phyloP scores from a whole-genome alignment of 495 filamentous ascomycete species.

The Penicillium fimorum region DNA sequence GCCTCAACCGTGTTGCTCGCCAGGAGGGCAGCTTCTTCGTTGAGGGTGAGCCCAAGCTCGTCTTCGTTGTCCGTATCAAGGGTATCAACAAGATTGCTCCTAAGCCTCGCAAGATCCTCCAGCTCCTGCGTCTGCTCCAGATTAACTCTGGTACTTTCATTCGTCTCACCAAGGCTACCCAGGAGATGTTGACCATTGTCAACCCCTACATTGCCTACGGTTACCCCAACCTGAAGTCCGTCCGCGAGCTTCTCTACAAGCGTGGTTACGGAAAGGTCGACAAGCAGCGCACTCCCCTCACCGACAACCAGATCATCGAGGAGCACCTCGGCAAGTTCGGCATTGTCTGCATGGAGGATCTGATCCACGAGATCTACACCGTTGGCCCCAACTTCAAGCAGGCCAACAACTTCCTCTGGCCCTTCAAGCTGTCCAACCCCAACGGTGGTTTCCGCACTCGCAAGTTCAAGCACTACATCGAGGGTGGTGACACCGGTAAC shows the following conservation, averaged over 20 bases:
- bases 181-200: constrained; percentile 96
- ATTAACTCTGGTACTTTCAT: constrained; percentile 99
- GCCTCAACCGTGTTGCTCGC: constrained; percentile 82
- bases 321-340: constrained; percentile 93
- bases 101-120: constrained; percentile 99
- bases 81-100: constrained; percentile 99
- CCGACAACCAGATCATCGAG: constrained; percentile 98
- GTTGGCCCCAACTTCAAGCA: constrained; percentile 99
- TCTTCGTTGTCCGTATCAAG: constrained; percentile 99
- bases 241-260: constrained; percentile 99
- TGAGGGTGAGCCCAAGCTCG: constrained; percentile 89
- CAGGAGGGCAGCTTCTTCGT: constrained; percentile 92
- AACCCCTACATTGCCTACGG: constrained; percentile 98
- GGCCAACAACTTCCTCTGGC: constrained; percentile 99
- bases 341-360: constrained; percentile 98
- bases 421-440: constrained; percentile 98
- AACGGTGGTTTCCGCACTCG: constrained; percentile 90
- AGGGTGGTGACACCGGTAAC: constrained; percentile 98
- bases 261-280: constrained; percentile 97
- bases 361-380: constrained; percentile 99
- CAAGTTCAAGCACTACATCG: constrained; percentile 99
- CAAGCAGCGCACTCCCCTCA: constrained; percentile 92
- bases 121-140: constrained; percentile 97
- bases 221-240: constrained; percentile 97
- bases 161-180: constrained; percentile 94